phyloP scores from a whole-genome alignment of 345 rosid genomes.

The Capsella bursapastoris region DNA sequence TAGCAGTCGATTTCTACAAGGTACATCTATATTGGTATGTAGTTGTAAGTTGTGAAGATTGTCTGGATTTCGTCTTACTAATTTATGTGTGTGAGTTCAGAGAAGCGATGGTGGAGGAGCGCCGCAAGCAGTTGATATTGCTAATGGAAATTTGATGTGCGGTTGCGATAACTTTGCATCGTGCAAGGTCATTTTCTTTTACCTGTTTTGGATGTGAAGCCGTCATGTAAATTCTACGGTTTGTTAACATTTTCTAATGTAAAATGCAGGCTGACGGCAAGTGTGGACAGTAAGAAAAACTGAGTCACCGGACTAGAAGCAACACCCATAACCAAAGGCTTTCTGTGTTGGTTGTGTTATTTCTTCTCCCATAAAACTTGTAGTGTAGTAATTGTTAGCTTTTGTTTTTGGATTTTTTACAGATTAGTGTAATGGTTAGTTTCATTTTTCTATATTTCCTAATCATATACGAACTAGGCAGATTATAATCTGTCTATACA shows the following conservation, averaged over 20 bases:
- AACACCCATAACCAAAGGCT: constrained; percentile 7
- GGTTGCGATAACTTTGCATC: constrained; percentile 66
- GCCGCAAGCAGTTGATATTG: constrained; percentile 61
- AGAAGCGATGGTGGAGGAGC: constrained; percentile 92
- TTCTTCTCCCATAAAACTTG: neutral
- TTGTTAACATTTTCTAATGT: neutral
- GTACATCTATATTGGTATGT: constrained; percentile 40
- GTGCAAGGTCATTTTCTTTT: constrained; percentile 60
- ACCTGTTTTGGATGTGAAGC: neutral
- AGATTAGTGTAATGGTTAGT: constrained; percentile 17
- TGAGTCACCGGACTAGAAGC: constrained; percentile 5
- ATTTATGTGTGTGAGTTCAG: constrained; percentile 43
- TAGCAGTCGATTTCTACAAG: constrained; percentile 90
- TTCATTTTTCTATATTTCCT: neutral
- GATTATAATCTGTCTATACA: neutral
- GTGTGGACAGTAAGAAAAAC: constrained; percentile 27
- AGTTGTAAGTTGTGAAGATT: neutral
- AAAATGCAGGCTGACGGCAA: constrained; percentile 29
- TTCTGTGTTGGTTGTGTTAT: constrained; percentile 6
- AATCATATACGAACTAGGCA: neutral
- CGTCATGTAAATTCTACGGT: neutral
- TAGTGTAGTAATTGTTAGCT: neutral
- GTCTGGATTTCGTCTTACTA: neutral
- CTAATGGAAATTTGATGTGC: constrained; percentile 77
- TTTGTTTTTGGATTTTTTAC: neutral